Evolutionary conservation across 164 flowering plant species (phyloP).

Genomic region (Magnolia kwangsiensis): DNA sequence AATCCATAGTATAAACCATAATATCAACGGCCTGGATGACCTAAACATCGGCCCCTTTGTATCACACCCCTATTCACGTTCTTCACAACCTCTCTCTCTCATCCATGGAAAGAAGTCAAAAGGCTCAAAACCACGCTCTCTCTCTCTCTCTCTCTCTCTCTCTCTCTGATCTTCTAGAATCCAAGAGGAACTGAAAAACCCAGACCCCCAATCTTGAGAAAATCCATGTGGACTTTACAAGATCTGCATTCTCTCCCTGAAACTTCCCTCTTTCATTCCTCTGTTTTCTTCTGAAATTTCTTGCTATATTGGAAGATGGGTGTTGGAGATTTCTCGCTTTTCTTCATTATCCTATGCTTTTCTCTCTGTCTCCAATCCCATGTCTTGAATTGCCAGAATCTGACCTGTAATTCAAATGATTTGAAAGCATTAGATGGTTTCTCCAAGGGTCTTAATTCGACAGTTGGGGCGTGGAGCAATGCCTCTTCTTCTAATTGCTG

Average conservation of each 20-base stretch:
- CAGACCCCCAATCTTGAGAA: neutral
- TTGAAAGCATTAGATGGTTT: slow-evolving; percentile 13
- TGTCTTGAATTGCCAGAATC: neutral
- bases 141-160: neutral
- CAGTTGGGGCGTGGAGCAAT: slow-evolving; percentile 1
- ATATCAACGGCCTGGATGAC: too few relatives aligned
- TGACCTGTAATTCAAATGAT: slow-evolving; percentile 10
- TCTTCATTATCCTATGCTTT: neutral
- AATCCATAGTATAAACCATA: too few relatives aligned
- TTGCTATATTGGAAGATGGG: neutral
- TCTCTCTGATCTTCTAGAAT: neutral
- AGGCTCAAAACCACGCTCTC: neutral
- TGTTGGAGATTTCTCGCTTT: neutral
- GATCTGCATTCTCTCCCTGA: neutral
- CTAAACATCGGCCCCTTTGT: too few relatives aligned
- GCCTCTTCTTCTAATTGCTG: slow-evolving; percentile 40
- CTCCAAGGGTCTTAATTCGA: neutral
- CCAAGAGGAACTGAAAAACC: neutral
- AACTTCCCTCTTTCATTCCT: neutral
- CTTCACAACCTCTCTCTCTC: neutral
- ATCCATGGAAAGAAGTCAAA: neutral
- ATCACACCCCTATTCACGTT: too few relatives aligned
- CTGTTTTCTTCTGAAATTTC: neutral
- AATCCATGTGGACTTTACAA: neutral
- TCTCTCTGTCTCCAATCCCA: neutral